Base-by-base conservation (phyloP, 1,284 basidiomycete species). In the Garcileccinum viscosum region DNA sequence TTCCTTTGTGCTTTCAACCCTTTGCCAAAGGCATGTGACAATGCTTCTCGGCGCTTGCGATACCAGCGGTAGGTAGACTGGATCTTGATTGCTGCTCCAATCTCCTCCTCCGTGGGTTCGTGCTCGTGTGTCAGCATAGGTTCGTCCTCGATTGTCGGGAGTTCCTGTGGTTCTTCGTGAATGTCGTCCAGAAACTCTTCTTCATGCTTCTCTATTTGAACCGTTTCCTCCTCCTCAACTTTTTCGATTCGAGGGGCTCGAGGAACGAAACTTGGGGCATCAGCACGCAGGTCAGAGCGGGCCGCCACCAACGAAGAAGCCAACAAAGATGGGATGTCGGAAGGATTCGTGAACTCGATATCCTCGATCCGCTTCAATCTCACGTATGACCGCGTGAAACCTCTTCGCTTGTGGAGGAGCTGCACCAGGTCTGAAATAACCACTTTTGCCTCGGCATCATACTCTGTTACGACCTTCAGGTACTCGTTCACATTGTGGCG, bases 1-100 rank as follows among this genome's bases (percentile, higher is more conserved):
- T 76, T 70, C 17, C 74, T 76, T 33, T 76, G 71, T 2, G 76
- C 75, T 12, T 75, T 70, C 37, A 77, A 47, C 15, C 76, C 76
- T 33, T 70, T 78, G 67, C 74, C 82, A 27, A 77, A 67, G 30
- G 73, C 77, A 22, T 72, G 78, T 12, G 75, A 74, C 47, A 70
- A 66, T 7, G 75, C 58, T 24, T 76, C 69, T 15, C 74, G 73
- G 15, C 35, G 75, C 15, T 40, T 60, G 63, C 76, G 75, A 71
- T 85, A 75, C 5, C 17, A 38, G 60, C 68, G 70, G 62, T 80
- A 78, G 4, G 68, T 14, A 14, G 32, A 47, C 60, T 77, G 69
- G 9, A 78, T 75, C 30, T 35, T 71, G n/a, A 22, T 30, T 7
- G 67, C 77, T 33, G 78, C 74, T 1, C 2, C n/a, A 5, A 67